Base-by-base conservation (phyloP, 1,139 yeast genomes). In the Hansenula anomala region DNA sequence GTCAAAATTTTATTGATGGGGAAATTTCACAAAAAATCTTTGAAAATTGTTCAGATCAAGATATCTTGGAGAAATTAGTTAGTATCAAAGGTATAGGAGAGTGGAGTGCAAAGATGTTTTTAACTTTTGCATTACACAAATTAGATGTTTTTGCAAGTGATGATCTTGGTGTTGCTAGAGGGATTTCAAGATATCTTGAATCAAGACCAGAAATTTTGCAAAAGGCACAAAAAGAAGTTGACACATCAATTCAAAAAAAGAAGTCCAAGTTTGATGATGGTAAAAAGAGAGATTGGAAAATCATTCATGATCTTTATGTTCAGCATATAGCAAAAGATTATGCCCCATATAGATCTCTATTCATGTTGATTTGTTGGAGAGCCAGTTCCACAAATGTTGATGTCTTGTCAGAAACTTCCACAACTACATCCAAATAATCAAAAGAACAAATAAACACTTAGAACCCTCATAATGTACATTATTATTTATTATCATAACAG, bases 21-120 rank as follows among this genome's bases (percentile, higher is more conserved):
- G 61, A 60, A 3, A 63, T 80, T 16, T 56, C 76, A 0, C 58
- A 64, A n/a, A 63, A 63, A 4, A 64, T 75, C 47, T 74, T 71
- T 48, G 42, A 48, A 12, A 51, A 37, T 1, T 59, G 59, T 13
- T 50, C 60, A 4, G 67, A 69, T 37, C 67, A 66, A 4, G 82
- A 71, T 25, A 66, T 86, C 4, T 65, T 75, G 2, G 73, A 71
- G 18, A 76, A 71, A 41, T 60, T 88, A 39, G 77, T 78, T 1
- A 59, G 66, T 30, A 64, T 88, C 40, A 85, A 87, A 54, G 97
- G 97, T 0, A 75, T 89, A 26, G 97, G 97, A 0, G 75, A 78
- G 1, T 89, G 97, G 97, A 79, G 90, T 10, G 94, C 95, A 0
- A 85, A 83, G 42, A 89, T 89, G 96, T 89, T 88, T 61, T 63